Percentiles rank a stretch among this genome's conserved stretches.
Conservation (phyloP, 2,329 filamentous ascomycete species). For the Aureobasidium melanogenum region DNA sequence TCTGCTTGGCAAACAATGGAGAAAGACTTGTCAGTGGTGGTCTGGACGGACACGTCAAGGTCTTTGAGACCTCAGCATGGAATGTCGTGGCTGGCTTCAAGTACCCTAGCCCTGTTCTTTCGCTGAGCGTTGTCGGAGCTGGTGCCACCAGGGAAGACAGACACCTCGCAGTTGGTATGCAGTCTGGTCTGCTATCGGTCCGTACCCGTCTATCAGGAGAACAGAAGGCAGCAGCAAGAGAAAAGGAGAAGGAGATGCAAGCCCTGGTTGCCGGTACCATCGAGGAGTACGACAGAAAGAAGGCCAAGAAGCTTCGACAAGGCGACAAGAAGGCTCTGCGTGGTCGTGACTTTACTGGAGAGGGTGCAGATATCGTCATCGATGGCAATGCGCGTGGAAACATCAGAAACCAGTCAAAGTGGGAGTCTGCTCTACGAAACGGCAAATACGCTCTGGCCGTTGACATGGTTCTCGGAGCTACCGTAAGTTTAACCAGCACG, state of each 20-base stretch:
- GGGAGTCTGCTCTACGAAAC: slow-evolving; percentile 75
- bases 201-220: slow-evolving; percentile 79
- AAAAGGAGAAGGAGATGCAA: slow-evolving; percentile 77
- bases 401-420: slow-evolving; percentile 57
- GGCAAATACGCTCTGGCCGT: slow-evolving; percentile 70
- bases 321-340: slow-evolving; percentile 52
- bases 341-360: slow-evolving; percentile 72
- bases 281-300: slow-evolving; percentile 65
- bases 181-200: slow-evolving; percentile 83
- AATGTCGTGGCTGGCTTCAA: slow-evolving; percentile 93
- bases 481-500: not conserved
- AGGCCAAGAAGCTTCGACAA: slow-evolving; percentile 51
- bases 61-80: slow-evolving; percentile 91
- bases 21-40: slow-evolving; percentile 77
- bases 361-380: slow-evolving; percentile 81
- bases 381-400: slow-evolving; percentile 60
- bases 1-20: slow-evolving; percentile 73
- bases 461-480: slow-evolving; percentile 58
- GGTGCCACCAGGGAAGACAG: slow-evolving; percentile 69
- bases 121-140: slow-evolving; percentile 64
- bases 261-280: slow-evolving; percentile 68
- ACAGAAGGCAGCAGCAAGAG: slow-evolving; percentile 66
- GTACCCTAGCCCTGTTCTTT: slow-evolving; percentile 84
- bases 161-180: slow-evolving; percentile 90
- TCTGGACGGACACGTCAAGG: slow-evolving; percentile 91